These are phyloP conservation scores for Pythium inflatum DNA, from an alignment of 352 stramenopile species.

Conservation along the genomic window DNA sequence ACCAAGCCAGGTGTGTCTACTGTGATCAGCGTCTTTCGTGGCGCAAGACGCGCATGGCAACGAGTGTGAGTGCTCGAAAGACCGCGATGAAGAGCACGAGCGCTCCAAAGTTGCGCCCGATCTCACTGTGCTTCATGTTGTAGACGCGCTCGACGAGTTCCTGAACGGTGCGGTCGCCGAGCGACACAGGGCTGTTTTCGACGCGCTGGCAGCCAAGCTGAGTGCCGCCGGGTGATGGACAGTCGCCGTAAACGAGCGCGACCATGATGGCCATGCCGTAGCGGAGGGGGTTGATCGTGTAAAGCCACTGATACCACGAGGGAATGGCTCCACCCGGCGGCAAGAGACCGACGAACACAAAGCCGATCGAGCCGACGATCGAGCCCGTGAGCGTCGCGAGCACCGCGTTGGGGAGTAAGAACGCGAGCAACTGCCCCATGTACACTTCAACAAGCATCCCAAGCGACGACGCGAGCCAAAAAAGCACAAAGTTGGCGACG, in stretches of 20 bases:
- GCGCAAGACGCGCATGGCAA: slow-evolving; percentile 10
- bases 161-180: slow-evolving; percentile 29
- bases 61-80: slow-evolving; percentile 12
- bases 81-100: slow-evolving; percentile 8
- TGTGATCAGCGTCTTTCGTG: no score
- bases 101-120: slow-evolving; percentile 17
- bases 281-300: slow-evolving; percentile 14
- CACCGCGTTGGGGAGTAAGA: slow-evolving; percentile 37
- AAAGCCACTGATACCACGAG: slow-evolving; percentile 27
- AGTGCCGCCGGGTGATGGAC: slow-evolving; percentile 1
- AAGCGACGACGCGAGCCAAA: slow-evolving; percentile 56
- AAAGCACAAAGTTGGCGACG: slow-evolving; percentile 48
- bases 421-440: slow-evolving; percentile 70
- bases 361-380: slow-evolving; percentile 44
- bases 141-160: slow-evolving; percentile 35
- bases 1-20: no score
- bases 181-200: slow-evolving; percentile 12
- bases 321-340: slow-evolving; percentile 29
- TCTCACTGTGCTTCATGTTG: slow-evolving; percentile 17
- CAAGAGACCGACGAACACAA: slow-evolving; percentile 47
- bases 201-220: slow-evolving; percentile 34
- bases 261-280: slow-evolving; percentile 31
- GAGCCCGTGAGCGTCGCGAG: slow-evolving; percentile 34
- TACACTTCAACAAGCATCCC: slow-evolving; percentile 56
- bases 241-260: slow-evolving; percentile 32